Base-by-base conservation (phyloP, 371 early-diverging fungal species). In the Chytridium lagenaria region DNA sequence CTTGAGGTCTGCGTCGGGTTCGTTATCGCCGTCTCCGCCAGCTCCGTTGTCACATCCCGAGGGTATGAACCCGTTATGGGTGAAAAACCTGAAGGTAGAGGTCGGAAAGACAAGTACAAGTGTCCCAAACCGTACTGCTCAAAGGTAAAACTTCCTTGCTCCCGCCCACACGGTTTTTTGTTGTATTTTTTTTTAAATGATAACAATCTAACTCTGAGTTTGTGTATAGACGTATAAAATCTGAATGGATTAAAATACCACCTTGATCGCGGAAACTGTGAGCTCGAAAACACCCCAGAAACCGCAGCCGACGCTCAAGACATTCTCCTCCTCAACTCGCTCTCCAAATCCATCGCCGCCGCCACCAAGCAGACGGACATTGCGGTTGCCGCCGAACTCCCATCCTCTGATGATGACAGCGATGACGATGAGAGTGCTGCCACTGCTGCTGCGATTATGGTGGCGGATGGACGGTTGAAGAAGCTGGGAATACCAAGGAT, bases 221-320 rank as follows among this genome's bases (percentile, higher is more conserved):
- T 10, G 15, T 67, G 28, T 55, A 7, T 33, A 74, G 51, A 57
- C 67, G 3, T 80, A 80, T 70, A 80, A 80, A 80, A 80, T 67
- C 19, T 72, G 1, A 78, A 78, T 67, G 80, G 80, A 1, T 70
- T 80, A 3, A 80, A 80, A 59, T 80, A 80, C 63, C 80, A 80
- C 69, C 66, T 77, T 34, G 74, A 76, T n/a, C 69, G 61, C 33
- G 80, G 80, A 1, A 59, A 50, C 10, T 78, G 78, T 71, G 80
- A 80, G 59, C 40, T 68, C 44, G 77, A 74, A 31, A 61, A 10
- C 61, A 61, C 61, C 19, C 61, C 61, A 28, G 61, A 61, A 26
- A 61, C 61, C 5, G 61, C 61, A 12, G 61, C 61, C 7, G 61
- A 61, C 61, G 61, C 61, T 15, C 61, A 61, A 26, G 61, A 61